Conservation (phyloP, 129 eudicot species). For the Flaveria robusta region DNA sequence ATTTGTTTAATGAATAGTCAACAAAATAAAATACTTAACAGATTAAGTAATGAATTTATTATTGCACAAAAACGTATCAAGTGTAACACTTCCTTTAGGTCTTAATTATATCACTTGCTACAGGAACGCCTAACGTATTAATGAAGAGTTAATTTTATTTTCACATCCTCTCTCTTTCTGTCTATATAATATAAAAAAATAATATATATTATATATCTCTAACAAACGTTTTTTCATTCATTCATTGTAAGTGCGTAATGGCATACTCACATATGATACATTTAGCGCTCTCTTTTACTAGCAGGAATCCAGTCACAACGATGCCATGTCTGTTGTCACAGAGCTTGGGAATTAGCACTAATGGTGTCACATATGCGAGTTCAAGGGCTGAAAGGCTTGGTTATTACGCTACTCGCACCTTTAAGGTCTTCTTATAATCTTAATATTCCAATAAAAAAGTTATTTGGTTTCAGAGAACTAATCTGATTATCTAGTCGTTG, state of each 20-base stretch:
- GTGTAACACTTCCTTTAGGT: neutral
- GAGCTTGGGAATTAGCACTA: slow-evolving; percentile 1
- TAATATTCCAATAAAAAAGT: neutral
- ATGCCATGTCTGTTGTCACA: slow-evolving; percentile 8
- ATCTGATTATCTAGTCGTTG: no score
- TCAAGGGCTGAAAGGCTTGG: neutral
- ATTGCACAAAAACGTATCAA: neutral
- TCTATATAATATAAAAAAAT: no score
- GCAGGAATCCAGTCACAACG: neutral
- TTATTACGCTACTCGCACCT: slow-evolving; percentile 10
- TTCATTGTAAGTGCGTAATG: neutral
- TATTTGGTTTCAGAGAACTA: no score
- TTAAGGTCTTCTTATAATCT: slow-evolving; percentile 19
- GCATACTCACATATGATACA: neutral
- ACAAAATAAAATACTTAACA: no score
- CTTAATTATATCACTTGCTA: neutral
- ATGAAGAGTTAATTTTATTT: no score
- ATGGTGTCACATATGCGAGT: neutral
- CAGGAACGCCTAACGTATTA: neutral
- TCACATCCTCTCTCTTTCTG: no score
- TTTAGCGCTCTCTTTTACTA: neutral
- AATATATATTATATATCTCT: neutral
- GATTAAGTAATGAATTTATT: no score
- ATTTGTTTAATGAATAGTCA: no score
- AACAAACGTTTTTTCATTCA: neutral